These are phyloP conservation scores for Corynespora cassiicola DNA, from an alignment of 2,329 filamentous ascomycete species.

Conservation along the genomic window DNA sequence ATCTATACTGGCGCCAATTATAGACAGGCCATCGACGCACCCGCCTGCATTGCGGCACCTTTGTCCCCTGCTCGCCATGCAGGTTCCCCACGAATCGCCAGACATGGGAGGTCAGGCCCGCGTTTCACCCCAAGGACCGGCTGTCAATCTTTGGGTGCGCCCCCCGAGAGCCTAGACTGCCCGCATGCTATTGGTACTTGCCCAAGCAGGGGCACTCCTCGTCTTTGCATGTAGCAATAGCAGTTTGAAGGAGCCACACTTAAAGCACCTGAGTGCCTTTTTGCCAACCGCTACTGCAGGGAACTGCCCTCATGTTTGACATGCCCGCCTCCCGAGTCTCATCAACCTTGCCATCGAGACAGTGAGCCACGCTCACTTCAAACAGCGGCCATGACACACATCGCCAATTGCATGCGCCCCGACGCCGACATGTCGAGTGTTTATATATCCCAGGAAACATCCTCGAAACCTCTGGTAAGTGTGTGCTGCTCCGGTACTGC, in stretches of 20 bases:
- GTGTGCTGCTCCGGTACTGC: too few species aligned
- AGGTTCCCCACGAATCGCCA: conserved; percentile 48
- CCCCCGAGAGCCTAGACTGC: conserved; percentile 46
- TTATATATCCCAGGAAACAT: conserved; percentile 48
- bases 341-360: conserved; percentile 45
- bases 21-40: conserved; percentile 25
- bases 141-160: conserved; percentile 37
- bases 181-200: conserved; percentile 37
- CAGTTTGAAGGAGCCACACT: conserved; percentile 44
- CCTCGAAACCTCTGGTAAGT: conserved; percentile 40
- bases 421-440: conserved; percentile 37
- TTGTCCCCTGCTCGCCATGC: conserved; percentile 21
- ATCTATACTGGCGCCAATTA: conserved; percentile 25
- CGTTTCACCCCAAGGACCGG: conserved; percentile 44
- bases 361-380: conserved; percentile 44
- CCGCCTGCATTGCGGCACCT: conserved; percentile 22
- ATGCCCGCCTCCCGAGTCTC: conserved; percentile 48
- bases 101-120: conserved; percentile 44
- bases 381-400: conserved; percentile 50
- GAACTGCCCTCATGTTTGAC: conserved; percentile 49
- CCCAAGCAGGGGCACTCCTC: conserved; percentile 35
- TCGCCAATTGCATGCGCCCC: conserved; percentile 50
- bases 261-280: conserved; percentile 42
- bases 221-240: conserved; percentile 43
- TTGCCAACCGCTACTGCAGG: conserved; percentile 44